Base-by-base conservation (phyloP, 805 yeast species). In the Saccharomycopsis fermentans region DNA sequence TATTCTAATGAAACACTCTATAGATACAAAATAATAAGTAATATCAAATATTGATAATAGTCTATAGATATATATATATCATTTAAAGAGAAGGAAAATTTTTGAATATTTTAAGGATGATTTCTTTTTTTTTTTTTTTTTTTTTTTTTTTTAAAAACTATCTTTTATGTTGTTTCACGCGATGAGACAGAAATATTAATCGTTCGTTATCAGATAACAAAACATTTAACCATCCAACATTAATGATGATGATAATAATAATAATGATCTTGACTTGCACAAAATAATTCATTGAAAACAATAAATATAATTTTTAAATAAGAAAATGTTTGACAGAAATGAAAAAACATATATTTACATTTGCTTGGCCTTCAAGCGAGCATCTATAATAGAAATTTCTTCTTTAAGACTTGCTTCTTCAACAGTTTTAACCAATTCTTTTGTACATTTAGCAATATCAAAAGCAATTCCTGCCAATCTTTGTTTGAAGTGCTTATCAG, bases 391-490 rank as follows among this genome's bases (percentile, higher is more conserved):
- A 4, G 84, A 90, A 65, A 91, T 87, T 66, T 90, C 96, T 64
- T 86, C 91, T 66, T 86, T 86, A 66, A 91, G 74, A 67, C 91
- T 86, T 26, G 96, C 96, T 69, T 91, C 97, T 69, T 92, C 97
- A 4, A 92, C 97, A 1, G 96, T 88, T 73, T 91, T 91, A 21
- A 92, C 98, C 68, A 92, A 78, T 71, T 92, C 98, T 70, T 91
- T 92, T 4, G 97, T 92, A 70, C 96, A 87, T 71, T 92, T 90
- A 26, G 97, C 97, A 73, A 92, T 88, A 70, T 92, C 98, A 73
- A 90, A 92, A 32, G 96, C 92, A 64, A 91, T 86, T 1, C 97
- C 97, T 0, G 98, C 98, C 63, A 92, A 80, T 67, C 97, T 81
- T 71, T 92, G 97, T 71, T 89, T 89, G 74, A 90, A 86, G 65